These are phyloP conservation scores for Heritiera littoralis DNA, from an alignment of 345 rosid species.

Conservation along the genomic window DNA sequence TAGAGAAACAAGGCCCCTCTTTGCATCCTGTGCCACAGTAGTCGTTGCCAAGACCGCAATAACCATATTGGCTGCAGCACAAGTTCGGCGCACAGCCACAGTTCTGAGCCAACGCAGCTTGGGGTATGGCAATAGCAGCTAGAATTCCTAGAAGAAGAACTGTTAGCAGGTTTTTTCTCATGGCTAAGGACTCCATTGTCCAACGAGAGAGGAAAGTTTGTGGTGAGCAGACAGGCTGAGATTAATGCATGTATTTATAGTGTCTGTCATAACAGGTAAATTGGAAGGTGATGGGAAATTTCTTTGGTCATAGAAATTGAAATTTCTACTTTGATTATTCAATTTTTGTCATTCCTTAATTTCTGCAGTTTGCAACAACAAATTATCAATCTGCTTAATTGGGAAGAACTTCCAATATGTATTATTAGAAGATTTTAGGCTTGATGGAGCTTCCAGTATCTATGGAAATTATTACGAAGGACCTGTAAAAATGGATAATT, in stretches of 20 bases:
- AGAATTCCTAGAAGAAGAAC: background rate
- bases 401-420: too few relatives aligned
- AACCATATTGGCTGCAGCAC: constrained; percentile 55
- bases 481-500: too few relatives aligned
- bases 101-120: constrained; percentile 40
- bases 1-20: constrained; percentile 54
- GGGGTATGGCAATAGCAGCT: background rate
- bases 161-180: background rate
- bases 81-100: constrained; percentile 50
- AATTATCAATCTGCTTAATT: too few relatives aligned
- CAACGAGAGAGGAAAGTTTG: constrained; percentile 16
- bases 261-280: too few relatives aligned
- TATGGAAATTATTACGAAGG: too few relatives aligned
- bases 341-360: too few relatives aligned
- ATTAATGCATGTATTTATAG: background rate
- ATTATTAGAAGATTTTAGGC: too few relatives aligned
- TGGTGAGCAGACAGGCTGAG: background rate
- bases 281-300: background rate
- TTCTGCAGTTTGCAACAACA: too few relatives aligned
- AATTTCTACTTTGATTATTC: background rate
- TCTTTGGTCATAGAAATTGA: background rate
- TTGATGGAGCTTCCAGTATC: too few relatives aligned
- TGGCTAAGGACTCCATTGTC: background rate
- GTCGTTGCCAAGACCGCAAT: constrained; percentile 31
- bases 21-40: constrained; percentile 56